Evolutionary conservation across 2,329 filamentous ascomycete species (phyloP), one percentile per base, ranked within the genome.

Genomic region (Hyphodiscus sp.): DNA sequence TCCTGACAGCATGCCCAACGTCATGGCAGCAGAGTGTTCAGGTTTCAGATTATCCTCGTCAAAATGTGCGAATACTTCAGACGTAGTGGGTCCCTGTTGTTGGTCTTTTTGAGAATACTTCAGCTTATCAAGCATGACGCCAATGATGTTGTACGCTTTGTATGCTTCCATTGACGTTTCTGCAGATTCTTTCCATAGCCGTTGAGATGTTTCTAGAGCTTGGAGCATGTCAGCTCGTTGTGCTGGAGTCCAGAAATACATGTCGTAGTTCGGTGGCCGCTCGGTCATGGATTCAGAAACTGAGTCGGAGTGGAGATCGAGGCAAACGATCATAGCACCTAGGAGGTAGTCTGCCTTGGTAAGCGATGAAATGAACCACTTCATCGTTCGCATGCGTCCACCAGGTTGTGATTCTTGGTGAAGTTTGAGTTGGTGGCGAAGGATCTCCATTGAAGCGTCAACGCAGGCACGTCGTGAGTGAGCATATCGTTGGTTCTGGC

Each of bases 141-240:
- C 84, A n/a, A 97, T 75, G 20, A 92, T 79, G 43, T 82, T 83
- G 42, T 83, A 83, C 1, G 90, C 92, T 72, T 97, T 97, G 73
- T 85, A 91, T 0, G 91, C 90, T 61, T 97, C 92, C 73, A 96
- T 86, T 1, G 87, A 94, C 20, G 83, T 77, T 51, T 94, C 86
- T 2, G 84, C 81, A 11, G 91, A 75, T 10, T 82, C 82, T 47
- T 86, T 84, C 91, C 91, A 97, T 52, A 97, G 94, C 18, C 79
- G 76, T 45, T 82, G 80, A 9, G 87, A 87, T 18, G 78, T 79
- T 65, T 91, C 85, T 2, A 97, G 78, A 1, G 84, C 81, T 20
- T 76, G 71, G 29, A 94, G 76, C 88, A 96, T 95, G 60, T 88
- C 87, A 29, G 82, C 76, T 10, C 86, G 80, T 67, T 85, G 79